Evolutionary conservation across 2,329 filamentous ascomycete species (phyloP).

Genomic region (Fusarium haematococcum): DNA sequence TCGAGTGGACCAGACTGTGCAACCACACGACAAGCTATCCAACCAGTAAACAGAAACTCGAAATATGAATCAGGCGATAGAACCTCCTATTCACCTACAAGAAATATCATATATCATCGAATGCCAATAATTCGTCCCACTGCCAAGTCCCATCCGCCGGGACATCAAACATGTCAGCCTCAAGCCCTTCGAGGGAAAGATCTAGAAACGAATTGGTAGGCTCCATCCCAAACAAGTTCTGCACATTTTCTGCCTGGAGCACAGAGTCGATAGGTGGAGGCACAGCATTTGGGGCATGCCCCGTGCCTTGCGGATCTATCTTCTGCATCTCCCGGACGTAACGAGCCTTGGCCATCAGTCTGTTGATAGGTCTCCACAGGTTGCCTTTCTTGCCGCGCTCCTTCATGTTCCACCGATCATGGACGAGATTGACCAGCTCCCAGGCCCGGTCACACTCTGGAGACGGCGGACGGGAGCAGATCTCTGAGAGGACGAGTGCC

Average conservation of each 20-base stretch:
- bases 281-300: neutral
- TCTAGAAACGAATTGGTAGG: neutral
- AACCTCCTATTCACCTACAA: neutral
- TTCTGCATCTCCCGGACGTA: neutral
- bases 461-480: constrained; percentile 53
- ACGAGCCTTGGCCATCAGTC: neutral
- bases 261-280: neutral
- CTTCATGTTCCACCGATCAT: neutral
- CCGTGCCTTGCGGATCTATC: neutral
- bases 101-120: neutral
- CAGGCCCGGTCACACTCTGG: constrained; percentile 30
- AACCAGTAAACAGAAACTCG: neutral
- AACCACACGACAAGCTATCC: neutral
- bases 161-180: neutral
- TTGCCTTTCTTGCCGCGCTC: neutral
- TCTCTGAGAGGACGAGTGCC: constrained; percentile 70
- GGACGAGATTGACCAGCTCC: neutral
- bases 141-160: neutral
- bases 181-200: neutral
- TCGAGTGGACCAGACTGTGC: neutral
- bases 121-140: neutral
- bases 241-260: neutral
- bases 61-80: neutral
- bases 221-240: neutral
- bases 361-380: neutral